Conservation (phyloP, 805 yeast species). For the Yarrowia divulgata region DNA sequence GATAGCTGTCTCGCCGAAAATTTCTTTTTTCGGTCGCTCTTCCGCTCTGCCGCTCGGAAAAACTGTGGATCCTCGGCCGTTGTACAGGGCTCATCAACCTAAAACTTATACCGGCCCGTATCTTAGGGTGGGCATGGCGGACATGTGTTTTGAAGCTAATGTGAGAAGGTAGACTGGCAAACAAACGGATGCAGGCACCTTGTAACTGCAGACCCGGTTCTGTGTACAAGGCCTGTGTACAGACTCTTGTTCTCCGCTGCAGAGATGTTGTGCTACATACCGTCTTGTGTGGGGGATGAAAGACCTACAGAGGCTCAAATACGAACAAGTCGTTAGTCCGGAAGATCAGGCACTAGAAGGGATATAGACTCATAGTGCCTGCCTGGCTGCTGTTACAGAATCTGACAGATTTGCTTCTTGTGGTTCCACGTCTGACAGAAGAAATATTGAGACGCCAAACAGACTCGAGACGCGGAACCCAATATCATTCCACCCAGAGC, state of each 20-base stretch:
- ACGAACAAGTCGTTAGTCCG: too few relatives aligned
- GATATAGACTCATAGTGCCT: neutral
- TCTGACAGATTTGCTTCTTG: neutral
- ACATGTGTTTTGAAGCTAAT: conserved; percentile 1
- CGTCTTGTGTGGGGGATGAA: too few relatives aligned
- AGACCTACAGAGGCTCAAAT: too few relatives aligned
- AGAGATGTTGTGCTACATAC: too few relatives aligned
- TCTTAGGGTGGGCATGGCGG: conserved; percentile 1
- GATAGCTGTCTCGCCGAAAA: too few relatives aligned
- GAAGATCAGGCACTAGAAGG: too few relatives aligned
- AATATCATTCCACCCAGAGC: neutral
- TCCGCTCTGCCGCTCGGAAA: conserved; percentile 1
- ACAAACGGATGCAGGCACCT: conserved; percentile 17
- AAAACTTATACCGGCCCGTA: neutral
- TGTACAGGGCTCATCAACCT: conserved; percentile 1
- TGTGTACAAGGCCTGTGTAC: neutral
- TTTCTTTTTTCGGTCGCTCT: neutral
- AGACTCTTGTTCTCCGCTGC: too few relatives aligned
- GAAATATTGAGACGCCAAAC: neutral
- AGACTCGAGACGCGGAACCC: neutral
- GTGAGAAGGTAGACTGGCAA: neutral
- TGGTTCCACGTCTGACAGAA: neutral
- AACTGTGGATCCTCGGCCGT: conserved; percentile 19
- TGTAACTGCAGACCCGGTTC: neutral
- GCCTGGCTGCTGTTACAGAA: neutral